Evolutionary conservation across 2,329 filamentous ascomycete genomes (phyloP), one percentile per base, ranked within the genome.

Genomic region (Fusarium mangiferae): DNA sequence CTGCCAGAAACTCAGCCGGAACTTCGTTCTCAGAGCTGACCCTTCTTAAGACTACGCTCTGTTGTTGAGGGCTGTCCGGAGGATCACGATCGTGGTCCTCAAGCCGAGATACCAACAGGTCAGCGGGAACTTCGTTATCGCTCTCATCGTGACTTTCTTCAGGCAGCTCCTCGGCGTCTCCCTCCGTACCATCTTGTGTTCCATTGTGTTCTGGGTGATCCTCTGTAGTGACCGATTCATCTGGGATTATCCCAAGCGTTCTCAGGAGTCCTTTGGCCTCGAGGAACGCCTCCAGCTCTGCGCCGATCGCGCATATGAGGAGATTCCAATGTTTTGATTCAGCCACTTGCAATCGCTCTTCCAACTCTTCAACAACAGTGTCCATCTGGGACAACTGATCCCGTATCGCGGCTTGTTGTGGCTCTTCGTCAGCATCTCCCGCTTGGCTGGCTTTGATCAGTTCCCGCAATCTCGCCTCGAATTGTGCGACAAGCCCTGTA

Each of bases 301-400:
- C 93, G 1, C 93, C 92, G 39, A 96, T 90, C 17, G 92, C 93
- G 58, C 90, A 93, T 9, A 95, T 90, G 24, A 96, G 85, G 22
- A 95, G 83, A 64, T 92, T 95, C 93, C 93, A 96, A 22, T 87
- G 86, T 64, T 88, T 88, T 3, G 85, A 83, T 68, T 93, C 89
- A 0, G 91, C 91, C 6, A 87, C 78, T 4, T 85, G 82, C 33
- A 91, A 77, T 26, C 87, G 86, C 22, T 85, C 81, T 60, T 90
- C 86, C 8, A 96, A 81, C 6, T 87, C 86, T 2, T 77, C 75
- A 18, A 92, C 86, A 9, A 91, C 87, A 7, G 78, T 78, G 35
- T 87, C 84, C 86, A 95, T 91, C 68, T 87, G 85, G 9, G 76
- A 78, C 24, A 92, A 82, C 63, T 90, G 88, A 8, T 79, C 77